A percentile compares a stretch with the other conserved stretches of the same genome.
Evolutionary conservation across 257 asterid species (phyloP).

Genomic region (Solanum tarijense): DNA sequence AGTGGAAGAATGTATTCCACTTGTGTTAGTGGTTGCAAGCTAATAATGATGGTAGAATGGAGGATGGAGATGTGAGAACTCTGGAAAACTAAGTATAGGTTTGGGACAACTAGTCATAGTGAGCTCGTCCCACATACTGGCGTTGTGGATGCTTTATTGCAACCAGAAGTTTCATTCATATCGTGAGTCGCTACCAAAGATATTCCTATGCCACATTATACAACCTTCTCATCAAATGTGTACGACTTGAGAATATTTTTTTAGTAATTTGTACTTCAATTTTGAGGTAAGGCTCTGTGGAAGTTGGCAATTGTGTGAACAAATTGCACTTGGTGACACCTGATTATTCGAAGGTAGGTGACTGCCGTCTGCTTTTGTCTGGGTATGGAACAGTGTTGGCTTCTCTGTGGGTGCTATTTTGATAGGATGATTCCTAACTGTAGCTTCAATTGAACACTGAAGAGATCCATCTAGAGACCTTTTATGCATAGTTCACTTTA

Average conservation of each 20-base stretch:
- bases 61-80: background rate
- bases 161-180: background rate
- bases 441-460: background rate
- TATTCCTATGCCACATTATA: background rate
- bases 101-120: background rate
- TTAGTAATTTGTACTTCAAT: background rate
- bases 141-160: background rate
- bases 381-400: background rate
- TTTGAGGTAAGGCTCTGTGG: background rate
- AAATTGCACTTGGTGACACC: background rate
- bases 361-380: background rate
- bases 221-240: background rate
- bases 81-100: background rate
- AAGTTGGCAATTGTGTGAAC: background rate
- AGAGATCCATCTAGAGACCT: background rate
- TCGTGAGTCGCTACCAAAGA: background rate
- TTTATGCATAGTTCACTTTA: background rate
- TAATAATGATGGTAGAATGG: background rate
- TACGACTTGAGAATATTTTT: background rate
- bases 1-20: background rate
- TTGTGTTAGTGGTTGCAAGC: background rate
- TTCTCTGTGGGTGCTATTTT: background rate
- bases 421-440: background rate
- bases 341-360: background rate
- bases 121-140: background rate